Conservation (phyloP, 495 filamentous ascomycete species). For the Margaritispora aquatica region DNA sequence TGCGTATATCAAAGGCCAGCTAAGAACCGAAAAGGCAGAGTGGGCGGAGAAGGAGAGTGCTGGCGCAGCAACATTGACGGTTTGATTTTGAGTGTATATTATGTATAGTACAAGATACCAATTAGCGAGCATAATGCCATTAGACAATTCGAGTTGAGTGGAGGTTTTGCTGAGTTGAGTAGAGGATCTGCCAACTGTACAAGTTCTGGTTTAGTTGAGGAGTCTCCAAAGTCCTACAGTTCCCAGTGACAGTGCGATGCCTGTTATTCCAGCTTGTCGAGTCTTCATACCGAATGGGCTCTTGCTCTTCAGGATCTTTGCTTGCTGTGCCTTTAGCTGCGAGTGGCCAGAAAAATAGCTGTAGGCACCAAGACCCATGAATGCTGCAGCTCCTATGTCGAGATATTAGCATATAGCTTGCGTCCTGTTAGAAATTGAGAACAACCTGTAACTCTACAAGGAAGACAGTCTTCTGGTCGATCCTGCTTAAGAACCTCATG, state of each 20-base stretch:
- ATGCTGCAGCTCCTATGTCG: constrained; percentile 66
- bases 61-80: background rate
- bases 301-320: constrained; percentile 60
- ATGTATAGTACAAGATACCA: constrained; percentile 1
- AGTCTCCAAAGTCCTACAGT: constrained; percentile 53
- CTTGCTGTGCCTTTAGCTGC: constrained; percentile 65
- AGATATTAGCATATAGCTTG: background rate
- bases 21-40: constrained; percentile 11
- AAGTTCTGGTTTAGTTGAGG: constrained; percentile 16
- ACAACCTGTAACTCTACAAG: constrained; percentile 62
- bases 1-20: background rate
- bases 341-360: constrained; percentile 74
- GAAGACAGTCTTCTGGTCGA: constrained; percentile 54
- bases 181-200: background rate
- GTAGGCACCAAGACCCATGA: constrained; percentile 85
- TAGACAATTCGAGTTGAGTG: background rate
- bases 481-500: constrained; percentile 16
- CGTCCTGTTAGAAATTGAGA: background rate
- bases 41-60: constrained; percentile 6
- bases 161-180: too few relatives aligned
- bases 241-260: constrained; percentile 62
- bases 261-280: constrained; percentile 60
- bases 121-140: background rate
- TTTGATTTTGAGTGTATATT: background rate
- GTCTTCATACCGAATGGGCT: constrained; percentile 73